These are phyloP conservation scores for Backusella morwellensis DNA, from an alignment of 192 early-diverging fungal genomes.

Conservation along the genomic window DNA sequence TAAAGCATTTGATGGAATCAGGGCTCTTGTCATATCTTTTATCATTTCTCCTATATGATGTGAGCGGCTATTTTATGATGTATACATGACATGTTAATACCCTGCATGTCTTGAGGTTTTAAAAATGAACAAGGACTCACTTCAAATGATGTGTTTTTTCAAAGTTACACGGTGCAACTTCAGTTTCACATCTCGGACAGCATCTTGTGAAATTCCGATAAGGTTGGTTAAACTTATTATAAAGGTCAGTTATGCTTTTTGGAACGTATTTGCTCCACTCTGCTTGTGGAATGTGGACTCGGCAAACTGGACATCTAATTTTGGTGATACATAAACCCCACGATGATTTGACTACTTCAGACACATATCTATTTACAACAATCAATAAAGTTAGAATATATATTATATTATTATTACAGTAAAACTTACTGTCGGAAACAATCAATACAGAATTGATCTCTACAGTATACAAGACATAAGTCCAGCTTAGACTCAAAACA, in stretches of 20 bases:
- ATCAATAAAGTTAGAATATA: background rate
- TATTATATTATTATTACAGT: background rate
- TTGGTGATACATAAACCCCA: constrained; percentile 54
- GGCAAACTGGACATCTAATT: constrained; percentile 55
- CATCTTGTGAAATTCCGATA: constrained; percentile 47
- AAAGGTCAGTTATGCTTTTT: constrained; percentile 35
- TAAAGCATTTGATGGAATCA: background rate
- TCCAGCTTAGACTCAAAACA: constrained; percentile 58
- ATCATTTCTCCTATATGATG: background rate
- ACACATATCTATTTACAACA: constrained; percentile 39
- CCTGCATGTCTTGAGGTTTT: background rate
- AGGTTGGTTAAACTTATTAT: constrained; percentile 50
- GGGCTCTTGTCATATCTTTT: background rate
- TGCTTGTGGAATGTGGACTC: constrained; percentile 38
- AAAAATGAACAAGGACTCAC: background rate
- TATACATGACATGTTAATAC: background rate
- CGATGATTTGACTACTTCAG: constrained; percentile 52
- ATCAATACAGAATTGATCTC: constrained; percentile 57
- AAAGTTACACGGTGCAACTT: constrained; percentile 36
- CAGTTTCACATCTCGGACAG: constrained; percentile 44
- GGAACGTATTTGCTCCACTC: constrained; percentile 57
- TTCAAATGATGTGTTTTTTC: constrained; percentile 4
- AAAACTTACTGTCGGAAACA: constrained; percentile 32
- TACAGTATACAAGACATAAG: constrained; percentile 53
- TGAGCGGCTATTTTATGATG: background rate